A percentile compares a stretch with the other conserved stretches of the same genome.
phyloP scores from a whole-genome alignment of 257 asterid species.

The Solanum gandarillasii region DNA sequence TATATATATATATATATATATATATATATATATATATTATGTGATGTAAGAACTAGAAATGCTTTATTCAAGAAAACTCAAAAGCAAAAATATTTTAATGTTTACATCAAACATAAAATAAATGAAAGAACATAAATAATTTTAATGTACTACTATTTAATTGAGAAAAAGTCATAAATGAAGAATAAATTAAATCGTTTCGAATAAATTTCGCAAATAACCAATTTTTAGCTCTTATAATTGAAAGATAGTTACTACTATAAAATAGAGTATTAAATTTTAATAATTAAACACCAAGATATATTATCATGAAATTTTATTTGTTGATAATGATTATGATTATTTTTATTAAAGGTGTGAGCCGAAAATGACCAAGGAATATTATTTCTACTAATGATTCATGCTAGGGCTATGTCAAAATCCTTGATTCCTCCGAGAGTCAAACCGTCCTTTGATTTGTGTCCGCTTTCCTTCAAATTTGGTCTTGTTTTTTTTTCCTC shows the following conservation, averaged over 20 bases:
- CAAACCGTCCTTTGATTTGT: background rate
- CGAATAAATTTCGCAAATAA: too few species aligned
- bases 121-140: background rate
- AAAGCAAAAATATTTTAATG: too few species aligned
- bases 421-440: slow-evolving; percentile 7
- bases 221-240: too few species aligned
- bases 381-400: background rate
- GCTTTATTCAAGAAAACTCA: too few species aligned
- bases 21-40: too few species aligned
- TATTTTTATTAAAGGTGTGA: background rate
- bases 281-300: background rate
- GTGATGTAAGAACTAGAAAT: too few species aligned
- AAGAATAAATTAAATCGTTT: background rate
- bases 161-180: background rate
- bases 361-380: background rate
- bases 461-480: background rate
- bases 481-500: slow-evolving; percentile 7
- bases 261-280: too few species aligned
- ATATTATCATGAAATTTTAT: background rate
- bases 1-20: too few species aligned
- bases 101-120: background rate
- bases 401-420: slow-evolving; percentile 4
- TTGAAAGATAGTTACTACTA: too few species aligned
- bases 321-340: background rate
- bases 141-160: background rate